Conservation (phyloP, 140 eudicot species). For the Anethum foeniculum region DNA sequence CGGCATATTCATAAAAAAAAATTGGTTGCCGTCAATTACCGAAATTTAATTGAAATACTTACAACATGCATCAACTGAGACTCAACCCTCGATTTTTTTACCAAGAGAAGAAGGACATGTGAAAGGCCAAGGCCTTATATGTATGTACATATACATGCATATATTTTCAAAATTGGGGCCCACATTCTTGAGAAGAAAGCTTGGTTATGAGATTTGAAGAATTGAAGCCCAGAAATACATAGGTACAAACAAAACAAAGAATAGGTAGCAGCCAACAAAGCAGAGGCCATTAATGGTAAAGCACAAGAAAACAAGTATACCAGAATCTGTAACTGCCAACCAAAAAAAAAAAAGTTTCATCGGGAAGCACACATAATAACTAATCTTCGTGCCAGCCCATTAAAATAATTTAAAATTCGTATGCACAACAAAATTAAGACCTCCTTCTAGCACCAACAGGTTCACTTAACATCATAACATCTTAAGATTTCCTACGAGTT, state of each 20-base stretch:
- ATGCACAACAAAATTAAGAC: too few relatives aligned
- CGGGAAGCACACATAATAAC: background rate
- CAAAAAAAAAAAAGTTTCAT: background rate
- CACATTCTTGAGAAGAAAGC: background rate
- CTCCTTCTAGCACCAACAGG: background rate
- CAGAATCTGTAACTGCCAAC: background rate
- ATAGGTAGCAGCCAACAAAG: background rate
- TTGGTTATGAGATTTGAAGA: background rate
- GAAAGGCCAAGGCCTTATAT: background rate
- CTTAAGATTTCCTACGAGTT: background rate
- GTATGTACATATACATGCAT: background rate
- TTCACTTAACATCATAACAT: too few relatives aligned
- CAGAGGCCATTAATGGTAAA: background rate
- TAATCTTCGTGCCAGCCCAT: background rate
- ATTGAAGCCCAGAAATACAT: background rate
- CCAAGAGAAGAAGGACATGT: background rate
- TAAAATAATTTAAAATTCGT: background rate
- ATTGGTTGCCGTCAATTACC: background rate
- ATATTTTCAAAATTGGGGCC: background rate
- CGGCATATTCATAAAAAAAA: background rate
- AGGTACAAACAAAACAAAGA: background rate
- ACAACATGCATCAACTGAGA: background rate
- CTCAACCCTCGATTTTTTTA: background rate
- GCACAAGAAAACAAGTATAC: background rate
- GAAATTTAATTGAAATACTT: background rate